Evolutionary conservation across 768 basidiomycete genomes (phyloP).

Genomic region (Panaeolus cyanescens): DNA sequence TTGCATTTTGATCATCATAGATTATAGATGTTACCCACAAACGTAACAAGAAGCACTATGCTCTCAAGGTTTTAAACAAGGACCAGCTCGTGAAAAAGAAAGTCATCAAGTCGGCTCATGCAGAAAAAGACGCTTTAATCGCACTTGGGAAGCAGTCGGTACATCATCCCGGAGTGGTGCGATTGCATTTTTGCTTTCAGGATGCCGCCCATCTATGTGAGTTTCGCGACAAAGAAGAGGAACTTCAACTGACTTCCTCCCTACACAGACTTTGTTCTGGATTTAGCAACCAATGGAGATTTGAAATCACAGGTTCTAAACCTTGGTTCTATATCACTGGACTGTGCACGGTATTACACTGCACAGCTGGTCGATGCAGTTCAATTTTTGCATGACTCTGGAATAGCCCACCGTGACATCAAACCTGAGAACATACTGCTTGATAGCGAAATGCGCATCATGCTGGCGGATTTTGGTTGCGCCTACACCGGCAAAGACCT

Average conservation of each 20-base stretch:
- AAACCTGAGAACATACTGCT: slow-evolving; percentile 90
- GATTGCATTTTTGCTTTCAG: slow-evolving; percentile 83
- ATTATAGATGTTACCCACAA: slow-evolving; percentile 30
- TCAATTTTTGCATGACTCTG: slow-evolving; percentile 87
- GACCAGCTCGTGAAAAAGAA: slow-evolving; percentile 77
- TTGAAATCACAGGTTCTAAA: slow-evolving; percentile 71
- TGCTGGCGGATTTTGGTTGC: slow-evolving; percentile 97
- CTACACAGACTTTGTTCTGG: slow-evolving; percentile 71
- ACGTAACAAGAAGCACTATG: slow-evolving; percentile 31
- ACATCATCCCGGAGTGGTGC: slow-evolving; percentile 77
- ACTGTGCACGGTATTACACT: slow-evolving; percentile 80
- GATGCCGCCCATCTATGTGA: slow-evolving; percentile 83
- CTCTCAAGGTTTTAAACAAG: slow-evolving; percentile 69
- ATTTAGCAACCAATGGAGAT: slow-evolving; percentile 77
- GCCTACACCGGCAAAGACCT: slow-evolving; percentile 70
- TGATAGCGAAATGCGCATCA: slow-evolving; percentile 84
- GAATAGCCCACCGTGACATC: slow-evolving; percentile 89
- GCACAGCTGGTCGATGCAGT: slow-evolving; percentile 91
- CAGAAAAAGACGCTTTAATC: slow-evolving; percentile 80
- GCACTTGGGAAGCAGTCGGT: slow-evolving; percentile 57
- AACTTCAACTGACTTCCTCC: slow-evolving; percentile 1
- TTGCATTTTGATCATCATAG: slow-evolving; percentile 12
- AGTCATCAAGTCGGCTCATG: slow-evolving; percentile 74
- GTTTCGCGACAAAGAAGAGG: slow-evolving; percentile 28
- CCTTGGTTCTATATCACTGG: slow-evolving; percentile 83